phyloP scores from a whole-genome alignment of 2,329 filamentous ascomycete genomes.

The Teratosphaeria epicoccoides region DNA sequence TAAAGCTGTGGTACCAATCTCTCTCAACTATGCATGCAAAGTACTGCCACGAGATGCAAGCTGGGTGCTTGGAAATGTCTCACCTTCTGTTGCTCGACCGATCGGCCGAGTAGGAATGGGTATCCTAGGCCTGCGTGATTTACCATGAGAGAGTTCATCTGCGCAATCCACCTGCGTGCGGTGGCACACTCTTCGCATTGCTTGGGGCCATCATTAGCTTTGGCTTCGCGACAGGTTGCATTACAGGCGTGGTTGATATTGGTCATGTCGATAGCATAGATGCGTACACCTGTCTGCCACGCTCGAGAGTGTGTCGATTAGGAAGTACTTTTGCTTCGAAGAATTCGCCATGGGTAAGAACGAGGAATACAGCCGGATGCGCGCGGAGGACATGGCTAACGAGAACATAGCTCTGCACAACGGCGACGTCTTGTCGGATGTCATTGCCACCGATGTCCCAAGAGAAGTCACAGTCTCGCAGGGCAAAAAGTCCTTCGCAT shows the following conservation, averaged over 20 bases:
- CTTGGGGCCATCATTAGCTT: background rate
- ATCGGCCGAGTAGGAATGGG: background rate
- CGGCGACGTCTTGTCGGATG: conserved; percentile 34
- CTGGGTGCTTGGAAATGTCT: background rate
- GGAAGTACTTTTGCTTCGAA: background rate
- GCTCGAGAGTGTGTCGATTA: background rate
- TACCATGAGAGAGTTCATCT: background rate
- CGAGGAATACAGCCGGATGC: background rate
- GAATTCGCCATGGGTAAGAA: background rate
- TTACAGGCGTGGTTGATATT: background rate
- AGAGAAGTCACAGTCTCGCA: conserved; percentile 9
- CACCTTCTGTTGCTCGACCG: background rate
- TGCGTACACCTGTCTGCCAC: background rate
- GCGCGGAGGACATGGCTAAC: background rate
- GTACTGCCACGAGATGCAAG: background rate
- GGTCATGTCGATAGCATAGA: background rate
- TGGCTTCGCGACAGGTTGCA: background rate
- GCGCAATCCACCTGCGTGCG: too few species aligned
- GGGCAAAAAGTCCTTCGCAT: conserved; percentile 9
- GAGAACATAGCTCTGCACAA: background rate
- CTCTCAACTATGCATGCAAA: background rate
- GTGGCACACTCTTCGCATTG: background rate
- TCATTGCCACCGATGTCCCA: conserved; percentile 24
- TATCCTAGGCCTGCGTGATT: background rate
- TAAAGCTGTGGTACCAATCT: background rate